Evolutionary conservation across 768 basidiomycete genomes (phyloP), one percentile per base, ranked within the genome.

Genomic region (Russula virescens): DNA sequence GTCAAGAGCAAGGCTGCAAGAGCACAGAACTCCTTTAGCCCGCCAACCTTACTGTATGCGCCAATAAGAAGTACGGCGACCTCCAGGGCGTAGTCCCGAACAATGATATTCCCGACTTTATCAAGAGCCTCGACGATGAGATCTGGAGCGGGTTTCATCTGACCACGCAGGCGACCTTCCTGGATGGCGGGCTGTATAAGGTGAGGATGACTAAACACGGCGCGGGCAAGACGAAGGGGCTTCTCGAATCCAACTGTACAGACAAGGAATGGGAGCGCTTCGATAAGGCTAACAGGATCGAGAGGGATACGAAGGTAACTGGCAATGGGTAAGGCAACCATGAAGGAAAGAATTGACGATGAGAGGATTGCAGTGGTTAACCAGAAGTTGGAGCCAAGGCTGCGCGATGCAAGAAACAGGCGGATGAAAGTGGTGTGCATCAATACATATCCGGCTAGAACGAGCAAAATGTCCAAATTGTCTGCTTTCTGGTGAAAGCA

Each of bases 171-270:
- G 25, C 69, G 65, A 28, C 73, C 72, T 48, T 71, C 69, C 45
- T 73, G 72, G 5, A 66, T 65, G 14, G 65, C 67, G 13, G 73
- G 73, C 47, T 69, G 68, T 55, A 73, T 62, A 47, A 70, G 68
- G 26, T 89, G 83, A 2, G 89, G 91, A 68, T 94, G 90, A 31
- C 84, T 81, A 75, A 98, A 92, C 18, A 98, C 91, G 2, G 94
- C 88, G 14, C 87, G 82, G 2, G 94, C 95, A 26, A 99, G 85
- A 8, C 91, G 84, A 50, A 96, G 86, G 0, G 95, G 96, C 73
- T 99, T 98, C 76, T 99, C 97, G 73, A 98, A 99, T 8, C 96
- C 96, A 63, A 99, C 86, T 1, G 94, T 97, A 74, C 96, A 96
- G 40, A 99, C 95, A 52, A 98, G 79, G 85, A 98, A 98, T 0